Percentiles rank a stretch among this genome's conserved stretches.
Conservation (phyloP, 495 filamentous ascomycete genomes). For the Xylaria nigripes region DNA sequence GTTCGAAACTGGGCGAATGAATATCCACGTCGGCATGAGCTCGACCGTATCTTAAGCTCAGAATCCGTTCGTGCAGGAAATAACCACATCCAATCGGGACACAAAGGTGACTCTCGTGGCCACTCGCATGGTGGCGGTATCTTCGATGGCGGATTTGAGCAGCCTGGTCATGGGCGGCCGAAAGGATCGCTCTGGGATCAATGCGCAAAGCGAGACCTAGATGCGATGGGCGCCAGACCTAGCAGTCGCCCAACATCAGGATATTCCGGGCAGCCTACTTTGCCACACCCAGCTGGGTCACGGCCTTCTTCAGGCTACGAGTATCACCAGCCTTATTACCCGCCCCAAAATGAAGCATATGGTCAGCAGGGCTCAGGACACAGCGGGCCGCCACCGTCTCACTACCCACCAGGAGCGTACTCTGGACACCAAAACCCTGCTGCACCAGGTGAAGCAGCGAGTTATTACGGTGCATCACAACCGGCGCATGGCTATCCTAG, state of each 20-base stretch:
- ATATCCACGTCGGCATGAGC: constrained; percentile 51
- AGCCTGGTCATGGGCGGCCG: constrained; percentile 44
- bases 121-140: constrained; percentile 35
- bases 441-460: constrained; percentile 21
- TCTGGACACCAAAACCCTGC: constrained; percentile 1
- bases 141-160: constrained; percentile 30
- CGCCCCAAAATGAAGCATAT: constrained; percentile 4
- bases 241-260: constrained; percentile 11
- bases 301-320: constrained; percentile 11
- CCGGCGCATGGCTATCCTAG: not conserved
- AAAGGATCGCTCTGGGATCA: constrained; percentile 45
- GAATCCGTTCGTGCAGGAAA: constrained; percentile 71
- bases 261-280: constrained; percentile 16
- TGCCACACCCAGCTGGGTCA: constrained; percentile 11
- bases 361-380: constrained; percentile 6
- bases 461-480: constrained; percentile 15
- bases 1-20: constrained; percentile 69
- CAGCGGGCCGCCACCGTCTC: constrained; percentile 8
- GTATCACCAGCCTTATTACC: not conserved
- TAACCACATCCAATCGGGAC: constrained; percentile 52
- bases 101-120: constrained; percentile 13
- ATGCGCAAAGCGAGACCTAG: constrained; percentile 36
- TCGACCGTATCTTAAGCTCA: constrained; percentile 64
- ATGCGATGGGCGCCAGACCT: constrained; percentile 24
- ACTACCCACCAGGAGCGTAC: constrained; percentile 8